Evolutionary conservation across 495 filamentous ascomycete species (phyloP).

Genomic region (Tuber melanosporum): DNA sequence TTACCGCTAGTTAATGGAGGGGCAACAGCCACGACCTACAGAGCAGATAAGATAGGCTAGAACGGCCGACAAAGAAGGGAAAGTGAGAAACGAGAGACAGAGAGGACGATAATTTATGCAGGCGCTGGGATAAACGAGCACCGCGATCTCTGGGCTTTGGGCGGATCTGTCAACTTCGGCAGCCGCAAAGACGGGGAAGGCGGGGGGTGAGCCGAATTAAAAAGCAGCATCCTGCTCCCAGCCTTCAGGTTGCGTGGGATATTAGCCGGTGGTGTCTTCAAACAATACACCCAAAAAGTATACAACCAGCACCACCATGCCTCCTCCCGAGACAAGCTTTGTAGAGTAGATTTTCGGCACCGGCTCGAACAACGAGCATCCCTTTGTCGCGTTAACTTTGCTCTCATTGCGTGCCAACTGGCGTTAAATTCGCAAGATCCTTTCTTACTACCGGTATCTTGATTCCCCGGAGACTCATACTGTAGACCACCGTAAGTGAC

Average conservation of each 20-base stretch:
- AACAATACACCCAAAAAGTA: not conserved
- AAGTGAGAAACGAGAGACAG: not conserved
- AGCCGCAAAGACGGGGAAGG: conserved; percentile 7
- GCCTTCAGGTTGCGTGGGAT: conserved; percentile 36
- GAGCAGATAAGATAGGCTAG: not conserved
- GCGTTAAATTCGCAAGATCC: not conserved
- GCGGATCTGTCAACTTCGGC: conserved; percentile 29
- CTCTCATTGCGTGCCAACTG: not conserved
- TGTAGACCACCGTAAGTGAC: not conserved
- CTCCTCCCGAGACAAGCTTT: not conserved
- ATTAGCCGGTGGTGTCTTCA: conserved; percentile 24
- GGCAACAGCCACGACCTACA: not conserved
- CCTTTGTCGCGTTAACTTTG: not conserved
- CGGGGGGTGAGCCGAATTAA: conserved; percentile 7
- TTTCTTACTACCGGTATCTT: not conserved
- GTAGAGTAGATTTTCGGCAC: not conserved
- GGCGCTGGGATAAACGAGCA: conserved; percentile 26
- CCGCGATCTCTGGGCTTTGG: conserved; percentile 36
- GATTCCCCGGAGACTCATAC: not conserved
- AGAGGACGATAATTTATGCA: conserved; percentile 7
- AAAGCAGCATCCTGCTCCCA: conserved; percentile 20
- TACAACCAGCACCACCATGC: not conserved
- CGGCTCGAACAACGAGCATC: not conserved
- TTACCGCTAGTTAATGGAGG: not conserved
- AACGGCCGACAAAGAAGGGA: not conserved